Conservation (phyloP, 1,284 basidiomycete genomes). For the Leccinum angustisporum region DNA sequence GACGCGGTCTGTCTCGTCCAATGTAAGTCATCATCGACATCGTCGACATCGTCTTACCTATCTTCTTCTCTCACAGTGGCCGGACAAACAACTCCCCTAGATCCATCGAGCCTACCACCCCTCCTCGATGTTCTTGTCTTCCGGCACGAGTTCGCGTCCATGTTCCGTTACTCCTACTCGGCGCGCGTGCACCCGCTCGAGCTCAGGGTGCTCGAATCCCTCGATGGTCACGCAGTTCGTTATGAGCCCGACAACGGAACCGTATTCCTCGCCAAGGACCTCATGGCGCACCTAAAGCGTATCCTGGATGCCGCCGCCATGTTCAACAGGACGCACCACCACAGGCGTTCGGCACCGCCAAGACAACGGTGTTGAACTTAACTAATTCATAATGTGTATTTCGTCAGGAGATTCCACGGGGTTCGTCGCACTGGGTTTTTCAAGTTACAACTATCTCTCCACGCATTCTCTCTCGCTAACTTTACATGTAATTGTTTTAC, state of each 20-base stretch:
- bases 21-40: slow-evolving; percentile 33
- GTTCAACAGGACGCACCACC: slow-evolving; percentile 6
- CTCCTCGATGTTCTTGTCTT: slow-evolving; percentile 39
- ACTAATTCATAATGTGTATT: background rate
- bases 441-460: background rate
- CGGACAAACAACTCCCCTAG: slow-evolving; percentile 16
- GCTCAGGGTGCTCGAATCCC: slow-evolving; percentile 53
- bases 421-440: background rate
- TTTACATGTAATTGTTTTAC: background rate
- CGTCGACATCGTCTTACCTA: background rate
- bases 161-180: slow-evolving; percentile 52
- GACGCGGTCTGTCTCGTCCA: slow-evolving; percentile 49
- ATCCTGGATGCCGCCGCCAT: slow-evolving; percentile 34
- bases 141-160: slow-evolving; percentile 58
- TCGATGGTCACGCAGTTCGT: slow-evolving; percentile 47
- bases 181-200: slow-evolving; percentile 49
- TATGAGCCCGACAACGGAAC: slow-evolving; percentile 65
- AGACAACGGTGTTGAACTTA: slow-evolving; percentile 15
- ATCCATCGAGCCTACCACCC: slow-evolving; percentile 6
- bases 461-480: background rate
- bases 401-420: background rate
- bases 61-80: slow-evolving; percentile 14
- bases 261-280: slow-evolving; percentile 59
- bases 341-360: slow-evolving; percentile 4
- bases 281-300: slow-evolving; percentile 52